Evolutionary conservation across 306 rosid genomes (phyloP), one percentile per base, ranked within the genome.

Genomic region (Sophora flavescens): DNA sequence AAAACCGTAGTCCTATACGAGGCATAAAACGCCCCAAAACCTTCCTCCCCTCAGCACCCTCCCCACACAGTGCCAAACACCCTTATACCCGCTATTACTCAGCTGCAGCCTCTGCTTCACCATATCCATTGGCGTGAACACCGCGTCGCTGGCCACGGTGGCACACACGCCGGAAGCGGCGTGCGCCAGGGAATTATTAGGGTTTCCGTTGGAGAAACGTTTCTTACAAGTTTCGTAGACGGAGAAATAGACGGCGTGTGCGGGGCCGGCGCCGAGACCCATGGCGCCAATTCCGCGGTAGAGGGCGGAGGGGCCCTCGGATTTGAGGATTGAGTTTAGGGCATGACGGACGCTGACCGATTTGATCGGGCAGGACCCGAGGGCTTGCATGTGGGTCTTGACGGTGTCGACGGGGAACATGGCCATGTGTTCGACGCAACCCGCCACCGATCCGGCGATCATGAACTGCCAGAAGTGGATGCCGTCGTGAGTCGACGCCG

Each of bases 251-350:
- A 93, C 93, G 0, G 98, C 98, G 45, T 93, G 98, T 10, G 98
- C 96, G 1, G 98, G 98, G 1, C 98, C 98, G 0, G 98, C 98
- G 39, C 98, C 98, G 3, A 93, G 93, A 44, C 87, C 94, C 96
- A 93, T 93, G 4, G 98, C 98, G 5, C 85, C 96, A 9, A 90
- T 93, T 45, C 98, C 98, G 4, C 96, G 89, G 84, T 93, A 93
- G 36, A 93, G 87, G 0, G 91, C 96, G 2, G 88, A 76, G 0
- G 91, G 83, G 2, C 98, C 98, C 70, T 93, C 96, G 4, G 88
- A 50, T 72, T 82, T 80, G 59, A 93, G 54, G 18, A 90, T 89
- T 1, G 98, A 90, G 0, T 70, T 63, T 0, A 93, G 80, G 54
- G 98, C 94, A n/a, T 86, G 90, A 32, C 93, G 91, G 66, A 93